phyloP scores from a whole-genome alignment of 139 green algal species.

The Ettlia oleoabundans region DNA sequence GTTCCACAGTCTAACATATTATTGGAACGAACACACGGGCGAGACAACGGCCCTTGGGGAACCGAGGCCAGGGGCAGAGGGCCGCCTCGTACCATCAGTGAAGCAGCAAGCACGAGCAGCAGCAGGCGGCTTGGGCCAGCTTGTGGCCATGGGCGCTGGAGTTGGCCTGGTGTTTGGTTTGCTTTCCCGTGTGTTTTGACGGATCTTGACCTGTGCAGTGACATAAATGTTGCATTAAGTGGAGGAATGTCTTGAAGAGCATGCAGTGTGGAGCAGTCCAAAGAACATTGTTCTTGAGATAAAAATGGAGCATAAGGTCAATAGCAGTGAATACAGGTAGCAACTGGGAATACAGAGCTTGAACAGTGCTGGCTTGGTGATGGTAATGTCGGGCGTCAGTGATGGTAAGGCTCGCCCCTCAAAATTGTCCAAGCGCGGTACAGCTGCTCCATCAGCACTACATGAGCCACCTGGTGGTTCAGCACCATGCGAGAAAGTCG shows the following conservation, averaged over 20 bases:
- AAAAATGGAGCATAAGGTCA: too few species aligned
- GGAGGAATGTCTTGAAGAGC: too few species aligned
- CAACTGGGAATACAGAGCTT: too few species aligned
- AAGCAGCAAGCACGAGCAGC: neutral
- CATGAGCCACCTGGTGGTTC: slow-evolving; percentile 87
- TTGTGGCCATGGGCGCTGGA: slow-evolving; percentile 33
- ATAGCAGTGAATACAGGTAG: neutral
- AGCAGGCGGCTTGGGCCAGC: slow-evolving; percentile 13
- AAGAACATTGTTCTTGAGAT: too few species aligned
- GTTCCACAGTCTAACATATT: neutral
- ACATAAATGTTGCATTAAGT: too few species aligned
- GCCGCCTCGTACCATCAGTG: slow-evolving; percentile 1
- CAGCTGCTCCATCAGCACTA: slow-evolving; percentile 89
- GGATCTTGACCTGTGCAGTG: neutral
- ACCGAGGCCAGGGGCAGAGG: slow-evolving; percentile 14
- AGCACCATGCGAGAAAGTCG: slow-evolving; percentile 77
- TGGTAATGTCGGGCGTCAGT: slow-evolving; percentile 48
- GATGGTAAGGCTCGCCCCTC: slow-evolving; percentile 82
- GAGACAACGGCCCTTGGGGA: slow-evolving; percentile 27
- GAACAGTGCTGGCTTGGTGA: too few species aligned
- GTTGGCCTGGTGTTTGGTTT: slow-evolving; percentile 43
- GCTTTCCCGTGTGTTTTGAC: slow-evolving; percentile 29
- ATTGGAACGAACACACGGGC: slow-evolving; percentile 21
- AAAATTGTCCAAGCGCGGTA: slow-evolving; percentile 87
- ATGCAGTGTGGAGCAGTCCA: too few species aligned